Evolutionary conservation across 2,329 filamentous ascomycete species (phyloP), one percentile per base, ranked within the genome.

Genomic region (Aspergillus sp.): DNA sequence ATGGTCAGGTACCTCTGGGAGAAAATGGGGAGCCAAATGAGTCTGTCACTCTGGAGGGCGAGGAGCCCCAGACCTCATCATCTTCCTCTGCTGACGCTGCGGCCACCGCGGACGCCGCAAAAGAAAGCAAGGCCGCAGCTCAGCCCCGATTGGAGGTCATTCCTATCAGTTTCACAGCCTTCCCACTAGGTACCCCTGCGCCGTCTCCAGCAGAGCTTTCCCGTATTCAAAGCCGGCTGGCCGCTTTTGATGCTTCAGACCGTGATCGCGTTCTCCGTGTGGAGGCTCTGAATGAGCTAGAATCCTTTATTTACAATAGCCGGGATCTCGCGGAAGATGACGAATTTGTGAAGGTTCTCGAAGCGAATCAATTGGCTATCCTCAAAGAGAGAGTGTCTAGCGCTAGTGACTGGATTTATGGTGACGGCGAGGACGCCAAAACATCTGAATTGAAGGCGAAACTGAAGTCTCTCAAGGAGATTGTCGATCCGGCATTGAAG

Each of bases 241-340:
- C 86, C 67, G 88, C 91, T 4, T 98, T 99, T 67, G 91, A 96
- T 64, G 81, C 84, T 24, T 96, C 93, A 2, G 95, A 99, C 75
- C 85, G 84, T 64, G 86, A 89, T 27, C 89, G 93, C 51, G 77
- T 86, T 37, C 80, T 86, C 57, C 86, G 93, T 33, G 93, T 97
- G 72, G 93, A 97, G 73, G 86, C 90, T 1, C 80, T 97, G 57
- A 99, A 98, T 76, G 89, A 90, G 63, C 85, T 99, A n/a, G 95
- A 99, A 75, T 88, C 84, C 12, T 98, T 90, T 75, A 96, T 93
- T 14, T 99, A 99, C 81, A 89, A 87, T 68, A 85, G 90, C 27
- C 88, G 92, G 24, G 92, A 97, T 73, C 82, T 96, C 45, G 81
- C 97, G 2, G 88, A 91, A 43, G 88, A 89, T 59, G 86, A 90